phyloP scores from a whole-genome alignment of 805 yeast genomes.

The Barnettozyma botsteinii region DNA sequence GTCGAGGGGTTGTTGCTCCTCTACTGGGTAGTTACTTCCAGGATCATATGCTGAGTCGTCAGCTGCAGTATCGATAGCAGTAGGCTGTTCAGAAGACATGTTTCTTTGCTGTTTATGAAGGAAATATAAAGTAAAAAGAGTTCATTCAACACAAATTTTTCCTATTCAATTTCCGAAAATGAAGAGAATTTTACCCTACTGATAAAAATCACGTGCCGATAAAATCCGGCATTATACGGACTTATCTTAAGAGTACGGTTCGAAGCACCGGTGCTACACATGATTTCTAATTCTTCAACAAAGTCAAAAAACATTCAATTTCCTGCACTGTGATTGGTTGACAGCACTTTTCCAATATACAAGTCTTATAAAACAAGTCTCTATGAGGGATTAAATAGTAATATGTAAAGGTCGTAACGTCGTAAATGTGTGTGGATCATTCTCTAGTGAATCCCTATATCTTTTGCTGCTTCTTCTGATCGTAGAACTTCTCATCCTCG shows the following conservation, averaged over 20 bases:
- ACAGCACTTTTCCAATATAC: not conserved
- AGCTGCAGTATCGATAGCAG: not conserved
- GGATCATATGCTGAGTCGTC: not conserved
- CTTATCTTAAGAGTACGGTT: too few relatives aligned
- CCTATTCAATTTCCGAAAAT: too few relatives aligned
- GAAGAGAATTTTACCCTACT: too few relatives aligned
- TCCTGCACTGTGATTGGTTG: not conserved
- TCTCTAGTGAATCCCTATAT: not conserved
- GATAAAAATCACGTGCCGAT: too few relatives aligned
- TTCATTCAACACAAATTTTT: too few relatives aligned
- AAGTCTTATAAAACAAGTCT: not conserved
- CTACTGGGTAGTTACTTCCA: not conserved
- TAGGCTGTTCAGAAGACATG: not conserved
- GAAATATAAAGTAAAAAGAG: not conserved
- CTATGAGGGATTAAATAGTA: not conserved
- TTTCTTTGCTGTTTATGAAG: not conserved
- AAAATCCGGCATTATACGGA: not conserved
- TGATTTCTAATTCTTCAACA: too few relatives aligned
- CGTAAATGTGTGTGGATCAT: not conserved
- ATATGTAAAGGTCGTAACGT: constrained; percentile 6
- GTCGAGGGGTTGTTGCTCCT: not conserved
- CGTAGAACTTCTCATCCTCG: constrained; percentile 31
- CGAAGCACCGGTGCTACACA: too few relatives aligned
- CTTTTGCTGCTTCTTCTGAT: constrained; percentile 11
- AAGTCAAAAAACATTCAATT: not conserved